These are phyloP conservation scores for Scutellaria barbata DNA, from an alignment of 257 asterid genomes.

Conservation along the genomic window DNA sequence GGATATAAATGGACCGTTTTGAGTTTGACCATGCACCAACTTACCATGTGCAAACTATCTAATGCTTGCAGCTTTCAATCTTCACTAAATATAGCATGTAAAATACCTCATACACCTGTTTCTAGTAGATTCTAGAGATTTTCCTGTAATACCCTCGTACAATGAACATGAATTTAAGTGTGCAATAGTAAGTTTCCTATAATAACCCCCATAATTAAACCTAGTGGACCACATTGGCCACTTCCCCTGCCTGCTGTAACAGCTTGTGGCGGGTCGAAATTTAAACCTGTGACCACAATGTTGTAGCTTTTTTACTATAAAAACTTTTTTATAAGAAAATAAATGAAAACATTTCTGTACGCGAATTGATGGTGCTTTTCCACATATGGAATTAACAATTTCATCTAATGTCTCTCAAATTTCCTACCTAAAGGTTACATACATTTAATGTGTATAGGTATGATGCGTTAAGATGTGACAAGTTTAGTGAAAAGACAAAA, in stretches of 20 bases:
- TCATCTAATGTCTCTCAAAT: too few species aligned
- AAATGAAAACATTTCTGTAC: too few species aligned
- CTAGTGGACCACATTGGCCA: slow-evolving; percentile 7
- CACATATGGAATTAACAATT: too few species aligned
- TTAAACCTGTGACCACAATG: slow-evolving; percentile 3
- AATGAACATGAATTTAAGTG: background rate
- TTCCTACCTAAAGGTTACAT: too few species aligned
- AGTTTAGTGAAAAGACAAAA: too few species aligned
- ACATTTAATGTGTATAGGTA: too few species aligned
- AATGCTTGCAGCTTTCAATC: slow-evolving; percentile 9
- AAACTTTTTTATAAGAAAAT: background rate
- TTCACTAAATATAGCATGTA: too few species aligned
- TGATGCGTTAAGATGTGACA: too few species aligned
- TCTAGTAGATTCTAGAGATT: background rate
- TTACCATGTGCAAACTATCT: slow-evolving; percentile 37
- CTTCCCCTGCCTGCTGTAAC: background rate
- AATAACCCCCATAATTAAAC: background rate
- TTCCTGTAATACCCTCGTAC: slow-evolving; percentile 21
- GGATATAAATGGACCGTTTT: slow-evolving; percentile 20
- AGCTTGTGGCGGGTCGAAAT: background rate
- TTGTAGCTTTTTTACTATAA: background rate
- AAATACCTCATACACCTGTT: background rate
- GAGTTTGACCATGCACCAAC: slow-evolving; percentile 35
- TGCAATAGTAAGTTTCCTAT: background rate
- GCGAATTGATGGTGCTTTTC: too few species aligned